These are phyloP conservation scores for Zygotorulaspora mrakii DNA, from an alignment of 1,139 yeast genomes.

Conservation along the genomic window DNA sequence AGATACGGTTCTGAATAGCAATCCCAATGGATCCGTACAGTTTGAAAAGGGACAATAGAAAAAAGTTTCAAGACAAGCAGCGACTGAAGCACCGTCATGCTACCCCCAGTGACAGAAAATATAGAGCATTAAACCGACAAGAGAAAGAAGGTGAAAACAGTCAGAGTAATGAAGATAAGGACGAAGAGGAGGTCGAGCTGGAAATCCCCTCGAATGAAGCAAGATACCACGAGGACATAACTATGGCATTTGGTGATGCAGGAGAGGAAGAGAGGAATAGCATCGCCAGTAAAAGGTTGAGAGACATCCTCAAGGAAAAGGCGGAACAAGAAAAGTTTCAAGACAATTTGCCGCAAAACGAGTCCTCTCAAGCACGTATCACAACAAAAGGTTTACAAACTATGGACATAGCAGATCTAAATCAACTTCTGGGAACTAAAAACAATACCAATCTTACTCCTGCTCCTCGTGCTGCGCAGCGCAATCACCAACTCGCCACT, in stretches of 20 bases:
- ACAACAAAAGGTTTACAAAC: slow-evolving; percentile 18
- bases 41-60: slow-evolving; percentile 33
- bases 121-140: slow-evolving; percentile 21
- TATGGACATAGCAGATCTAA: slow-evolving; percentile 25
- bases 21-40: slow-evolving; percentile 31
- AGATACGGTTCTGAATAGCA: too few relatives aligned
- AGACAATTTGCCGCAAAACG: slow-evolving; percentile 1
- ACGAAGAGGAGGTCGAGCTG: slow-evolving; percentile 9
- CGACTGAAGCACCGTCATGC: slow-evolving; percentile 33
- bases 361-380: slow-evolving; percentile 1
- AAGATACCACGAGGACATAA: slow-evolving; percentile 25
- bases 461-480: background rate
- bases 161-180: slow-evolving; percentile 6
- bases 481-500: background rate
- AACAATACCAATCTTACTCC: background rate
- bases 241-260: slow-evolving; percentile 15
- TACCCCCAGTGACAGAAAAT: slow-evolving; percentile 35
- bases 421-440: slow-evolving; percentile 15
- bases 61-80: slow-evolving; percentile 36
- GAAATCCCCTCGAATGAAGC: slow-evolving; percentile 24
- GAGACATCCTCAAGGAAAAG: slow-evolving; percentile 8
- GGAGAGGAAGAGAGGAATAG: slow-evolving; percentile 17
- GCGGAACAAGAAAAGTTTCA: slow-evolving; percentile 8
- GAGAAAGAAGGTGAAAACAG: slow-evolving; percentile 11
- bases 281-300: slow-evolving; percentile 16